Evolutionary conservation across 2,329 filamentous ascomycete genomes (phyloP).

Genomic region (Neurospora sp.): DNA sequence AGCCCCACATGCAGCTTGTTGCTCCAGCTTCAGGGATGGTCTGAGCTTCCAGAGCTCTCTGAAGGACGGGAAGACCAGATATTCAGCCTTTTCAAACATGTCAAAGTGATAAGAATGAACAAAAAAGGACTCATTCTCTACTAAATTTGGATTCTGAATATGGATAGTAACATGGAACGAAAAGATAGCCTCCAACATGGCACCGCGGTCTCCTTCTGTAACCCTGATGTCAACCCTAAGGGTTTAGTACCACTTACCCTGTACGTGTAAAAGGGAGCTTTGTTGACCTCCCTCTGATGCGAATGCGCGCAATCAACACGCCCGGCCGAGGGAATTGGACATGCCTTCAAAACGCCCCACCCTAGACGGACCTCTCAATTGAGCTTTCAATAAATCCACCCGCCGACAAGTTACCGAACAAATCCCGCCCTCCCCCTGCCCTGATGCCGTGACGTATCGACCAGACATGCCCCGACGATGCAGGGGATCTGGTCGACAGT

Average conservation of each 20-base stretch:
- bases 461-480: constrained; percentile 42
- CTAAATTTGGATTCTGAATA: neutral
- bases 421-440: neutral
- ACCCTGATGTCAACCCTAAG: neutral
- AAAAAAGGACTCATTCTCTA: neutral
- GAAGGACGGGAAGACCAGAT: neutral
- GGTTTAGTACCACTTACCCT: neutral
- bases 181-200: neutral
- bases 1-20: neutral
- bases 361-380: neutral
- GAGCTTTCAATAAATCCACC: neutral
- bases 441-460: neutral
- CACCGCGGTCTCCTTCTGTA: neutral
- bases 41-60: neutral
- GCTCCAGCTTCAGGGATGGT: neutral
- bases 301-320: neutral
- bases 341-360: neutral
- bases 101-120: neutral
- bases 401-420: neutral
- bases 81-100: neutral
- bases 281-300: neutral
- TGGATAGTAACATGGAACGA: neutral
- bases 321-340: neutral
- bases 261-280: neutral
- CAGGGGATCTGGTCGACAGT: constrained; percentile 58